Conservation (phyloP, 2,329 filamentous ascomycete genomes). For the Trichophyton schoenleinii region DNA sequence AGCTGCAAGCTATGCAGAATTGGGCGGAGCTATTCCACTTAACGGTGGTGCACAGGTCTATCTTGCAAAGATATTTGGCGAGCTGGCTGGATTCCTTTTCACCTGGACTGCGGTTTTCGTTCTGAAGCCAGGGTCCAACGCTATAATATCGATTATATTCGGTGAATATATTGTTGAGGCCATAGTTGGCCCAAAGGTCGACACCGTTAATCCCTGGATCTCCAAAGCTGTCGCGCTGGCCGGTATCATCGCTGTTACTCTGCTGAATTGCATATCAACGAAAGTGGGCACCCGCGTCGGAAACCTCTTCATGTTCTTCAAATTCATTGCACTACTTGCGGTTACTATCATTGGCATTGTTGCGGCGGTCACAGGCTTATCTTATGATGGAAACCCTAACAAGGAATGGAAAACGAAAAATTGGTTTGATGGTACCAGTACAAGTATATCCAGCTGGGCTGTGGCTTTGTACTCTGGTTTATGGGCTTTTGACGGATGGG, state of each 20-base stretch:
- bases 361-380: constrained; percentile 74
- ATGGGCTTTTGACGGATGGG: constrained; percentile 98
- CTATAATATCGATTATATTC: constrained; percentile 95
- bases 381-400: constrained; percentile 61
- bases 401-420: constrained; percentile 73
- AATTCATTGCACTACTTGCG: constrained; percentile 77
- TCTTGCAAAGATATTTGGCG: constrained; percentile 89
- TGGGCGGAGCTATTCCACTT: constrained; percentile 87
- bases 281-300: constrained; percentile 75
- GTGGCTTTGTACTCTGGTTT: constrained; percentile 89
- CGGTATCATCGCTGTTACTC: constrained; percentile 63
- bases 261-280: constrained; percentile 84
- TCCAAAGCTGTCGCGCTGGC: constrained; percentile 75
- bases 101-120: constrained; percentile 94
- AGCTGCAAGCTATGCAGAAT: constrained; percentile 84
- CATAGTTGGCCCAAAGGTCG: constrained; percentile 72
- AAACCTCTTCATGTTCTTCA: constrained; percentile 92
- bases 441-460: constrained; percentile 73
- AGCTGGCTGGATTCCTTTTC: constrained; percentile 84
- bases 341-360: constrained; percentile 81
- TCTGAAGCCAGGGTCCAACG: constrained; percentile 81
- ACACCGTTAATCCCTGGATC: constrained; percentile 71
- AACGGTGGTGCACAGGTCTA: constrained; percentile 94
- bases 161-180: constrained; percentile 92
- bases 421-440: constrained; percentile 81